Evolutionary conservation across 805 yeast genomes (phyloP).

Genomic region (Starmerella stellata): DNA sequence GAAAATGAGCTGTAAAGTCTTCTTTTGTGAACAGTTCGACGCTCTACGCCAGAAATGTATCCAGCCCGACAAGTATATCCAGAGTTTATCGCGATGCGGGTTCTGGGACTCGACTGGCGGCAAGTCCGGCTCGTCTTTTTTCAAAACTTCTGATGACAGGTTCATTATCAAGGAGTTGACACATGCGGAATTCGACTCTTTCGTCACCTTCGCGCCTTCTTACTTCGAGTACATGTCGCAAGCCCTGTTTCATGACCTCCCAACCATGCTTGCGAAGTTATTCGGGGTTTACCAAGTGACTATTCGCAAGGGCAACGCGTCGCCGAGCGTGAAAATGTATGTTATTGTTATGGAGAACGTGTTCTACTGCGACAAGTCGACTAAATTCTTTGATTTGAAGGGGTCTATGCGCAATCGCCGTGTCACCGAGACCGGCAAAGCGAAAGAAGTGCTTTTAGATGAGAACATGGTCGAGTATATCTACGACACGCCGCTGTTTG

Average conservation of each 20-base stretch:
- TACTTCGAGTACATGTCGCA: conserved; percentile 93
- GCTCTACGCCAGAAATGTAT: conserved; percentile 79
- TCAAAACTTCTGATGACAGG: conserved; percentile 80
- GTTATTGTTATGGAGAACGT: conserved; percentile 89
- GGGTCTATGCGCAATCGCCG: conserved; percentile 97
- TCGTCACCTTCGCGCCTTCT: conserved; percentile 87
- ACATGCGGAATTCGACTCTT: conserved; percentile 76
- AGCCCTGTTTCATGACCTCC: conserved; percentile 82
- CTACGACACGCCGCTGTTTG: conserved; percentile 88
- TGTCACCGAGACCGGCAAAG: conserved; percentile 89
- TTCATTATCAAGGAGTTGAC: conserved; percentile 78
- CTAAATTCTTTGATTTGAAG: conserved; percentile 82
- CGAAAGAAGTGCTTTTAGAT: conserved; percentile 81
- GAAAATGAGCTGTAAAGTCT: conserved; percentile 74
- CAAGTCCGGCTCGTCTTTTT: conserved; percentile 83
- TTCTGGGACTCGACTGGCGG: conserved; percentile 97
- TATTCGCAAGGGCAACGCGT: conserved; percentile 58
- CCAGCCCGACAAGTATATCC: conserved; percentile 54
- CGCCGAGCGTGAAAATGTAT: conserved; percentile 68
- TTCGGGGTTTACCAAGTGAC: conserved; percentile 92
- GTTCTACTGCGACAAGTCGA: conserved; percentile 64
- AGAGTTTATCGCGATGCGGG: conserved; percentile 78
- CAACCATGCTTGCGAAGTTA: conserved; percentile 84
- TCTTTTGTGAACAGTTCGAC: conserved; percentile 90
- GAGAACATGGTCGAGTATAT: conserved; percentile 98